Evolutionary conservation across 768 basidiomycete genomes (phyloP).

Genomic region (Sutorius australiensis): DNA sequence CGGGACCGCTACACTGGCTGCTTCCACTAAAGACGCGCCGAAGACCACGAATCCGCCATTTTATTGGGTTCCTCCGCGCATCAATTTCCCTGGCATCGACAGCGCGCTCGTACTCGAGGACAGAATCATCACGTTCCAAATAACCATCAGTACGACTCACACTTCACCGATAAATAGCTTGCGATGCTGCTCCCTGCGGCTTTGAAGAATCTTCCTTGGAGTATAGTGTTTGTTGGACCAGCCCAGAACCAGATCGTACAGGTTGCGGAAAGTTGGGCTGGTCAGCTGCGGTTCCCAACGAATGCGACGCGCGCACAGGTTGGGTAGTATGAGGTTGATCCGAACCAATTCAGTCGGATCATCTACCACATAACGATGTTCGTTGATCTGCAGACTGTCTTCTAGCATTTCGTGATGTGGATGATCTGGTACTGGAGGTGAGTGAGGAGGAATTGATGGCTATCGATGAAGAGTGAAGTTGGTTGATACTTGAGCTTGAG

Average conservation of each 20-base stretch:
- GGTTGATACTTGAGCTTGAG: no score
- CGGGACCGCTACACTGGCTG: neutral
- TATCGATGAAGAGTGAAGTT: no score
- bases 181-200: neutral
- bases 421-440: neutral
- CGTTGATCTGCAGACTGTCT: neutral
- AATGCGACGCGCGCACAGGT: accelerated
- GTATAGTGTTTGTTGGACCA: neutral
- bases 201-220: neutral
- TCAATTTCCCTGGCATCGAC: neutral
- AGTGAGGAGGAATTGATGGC: no score
- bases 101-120: neutral
- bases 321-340: neutral
- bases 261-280: neutral
- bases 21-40: neutral
- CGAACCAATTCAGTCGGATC: neutral
- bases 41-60: neutral
- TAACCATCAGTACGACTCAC: accelerated
- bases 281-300: neutral
- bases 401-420: neutral
- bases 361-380: neutral
- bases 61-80: neutral
- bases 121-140: neutral
- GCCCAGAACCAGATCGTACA: no score
- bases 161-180: neutral